Percentiles rank a stretch among this genome's conserved stretches.
These are phyloP conservation scores for Clathrus columnatus DNA, from an alignment of 768 basidiomycete species.

Conservation along the genomic window DNA sequence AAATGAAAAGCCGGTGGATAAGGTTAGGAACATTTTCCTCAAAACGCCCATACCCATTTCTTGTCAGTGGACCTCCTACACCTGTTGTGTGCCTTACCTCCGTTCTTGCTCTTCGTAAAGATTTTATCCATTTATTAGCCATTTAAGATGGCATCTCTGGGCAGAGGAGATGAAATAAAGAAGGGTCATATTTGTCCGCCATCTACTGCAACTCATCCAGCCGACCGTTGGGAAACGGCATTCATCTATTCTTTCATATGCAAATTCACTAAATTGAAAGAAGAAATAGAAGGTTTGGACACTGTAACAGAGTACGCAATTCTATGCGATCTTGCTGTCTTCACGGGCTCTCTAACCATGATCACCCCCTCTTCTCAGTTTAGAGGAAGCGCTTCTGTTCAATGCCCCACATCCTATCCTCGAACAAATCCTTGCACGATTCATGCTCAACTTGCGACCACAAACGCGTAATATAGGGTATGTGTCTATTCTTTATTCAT, in stretches of 20 bases:
- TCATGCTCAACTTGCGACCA: constrained; percentile 75
- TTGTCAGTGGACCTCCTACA: constrained; percentile 21
- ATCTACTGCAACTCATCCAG: constrained; percentile 62
- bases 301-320: constrained; percentile 72
- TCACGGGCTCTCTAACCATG: not conserved
- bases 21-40: constrained; percentile 9
- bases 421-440: constrained; percentile 62
- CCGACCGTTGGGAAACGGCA: constrained; percentile 78
- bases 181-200: constrained; percentile 46
- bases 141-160: not conserved
- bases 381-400: constrained; percentile 70
- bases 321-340: not conserved
- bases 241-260: constrained; percentile 82
- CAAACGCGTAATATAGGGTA: constrained; percentile 88
- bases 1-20: constrained; percentile 11
- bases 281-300: constrained; percentile 71
- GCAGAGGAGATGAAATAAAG: constrained; percentile 25
- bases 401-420: constrained; percentile 57
- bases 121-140: constrained; percentile 21
- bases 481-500: constrained; percentile 28
- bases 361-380: constrained; percentile 33
- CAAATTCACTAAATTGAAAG: constrained; percentile 68
- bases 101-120: constrained; percentile 11
- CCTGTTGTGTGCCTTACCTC: constrained; percentile 25
- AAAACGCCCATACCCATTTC: constrained; percentile 10